A percentile compares a stretch with the other conserved stretches of the same genome.
Evolutionary conservation across 1,139 yeast genomes (phyloP).

Genomic region (Pichia sp.): DNA sequence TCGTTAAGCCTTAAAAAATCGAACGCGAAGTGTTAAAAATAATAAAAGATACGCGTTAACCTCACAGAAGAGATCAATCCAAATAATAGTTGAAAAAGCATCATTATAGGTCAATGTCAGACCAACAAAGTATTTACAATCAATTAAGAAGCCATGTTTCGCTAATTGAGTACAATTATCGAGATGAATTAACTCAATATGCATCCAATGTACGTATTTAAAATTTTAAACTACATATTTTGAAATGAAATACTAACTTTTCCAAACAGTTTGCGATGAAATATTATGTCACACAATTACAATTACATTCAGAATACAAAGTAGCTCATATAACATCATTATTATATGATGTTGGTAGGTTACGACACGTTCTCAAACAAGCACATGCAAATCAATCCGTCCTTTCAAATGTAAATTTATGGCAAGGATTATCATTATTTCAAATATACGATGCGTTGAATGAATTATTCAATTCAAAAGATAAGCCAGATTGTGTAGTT

Average conservation of each 20-base stretch:
- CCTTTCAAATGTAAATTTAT: background rate
- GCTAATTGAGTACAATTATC: background rate
- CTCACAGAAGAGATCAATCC: too few species aligned
- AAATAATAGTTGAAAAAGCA: too few species aligned
- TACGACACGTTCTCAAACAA: too few species aligned
- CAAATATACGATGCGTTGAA: constrained; percentile 3
- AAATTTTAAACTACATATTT: background rate
- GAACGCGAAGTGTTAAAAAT: too few species aligned
- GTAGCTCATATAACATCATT: constrained; percentile 19
- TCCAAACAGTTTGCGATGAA: constrained; percentile 18
- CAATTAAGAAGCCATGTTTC: background rate
- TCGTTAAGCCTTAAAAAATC: too few species aligned
- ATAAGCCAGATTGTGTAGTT: constrained; percentile 6
- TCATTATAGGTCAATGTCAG: too few species aligned
- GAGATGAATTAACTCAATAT: background rate
- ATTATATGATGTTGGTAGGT: constrained; percentile 13
- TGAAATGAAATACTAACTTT: background rate
- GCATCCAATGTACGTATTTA: constrained; percentile 5
- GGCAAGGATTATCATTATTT: constrained; percentile 2
- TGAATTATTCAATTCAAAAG: background rate
- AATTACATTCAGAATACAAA: constrained; percentile 2
- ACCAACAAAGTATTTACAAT: too few species aligned
- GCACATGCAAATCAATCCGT: too few species aligned
- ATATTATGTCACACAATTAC: constrained; percentile 16
- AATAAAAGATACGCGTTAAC: too few species aligned